Evolutionary conservation across 2,329 filamentous ascomycete species (phyloP), one percentile per base, ranked within the genome.

Genomic region (Paecilomyces formosus): DNA sequence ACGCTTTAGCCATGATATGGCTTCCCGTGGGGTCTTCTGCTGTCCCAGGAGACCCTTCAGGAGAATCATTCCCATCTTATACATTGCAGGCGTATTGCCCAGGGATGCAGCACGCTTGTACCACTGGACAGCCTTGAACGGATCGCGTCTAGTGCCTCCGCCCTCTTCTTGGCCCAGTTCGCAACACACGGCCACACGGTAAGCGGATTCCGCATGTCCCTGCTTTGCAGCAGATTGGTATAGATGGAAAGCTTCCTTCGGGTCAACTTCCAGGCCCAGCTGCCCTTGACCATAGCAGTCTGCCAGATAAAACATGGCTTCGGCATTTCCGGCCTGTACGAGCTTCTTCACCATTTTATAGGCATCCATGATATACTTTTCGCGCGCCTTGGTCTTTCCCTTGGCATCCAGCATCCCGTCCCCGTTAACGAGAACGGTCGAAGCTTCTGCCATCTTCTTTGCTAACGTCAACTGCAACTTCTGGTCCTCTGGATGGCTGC

Each of bases 41-140:
- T 97, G 92, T 3, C 92, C 92, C n/a, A 99, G 82, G 28, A 97
- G 81, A 11, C 93, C 94, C 74, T 97, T 97, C 57, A 97, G 83
- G 61, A 90, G 79, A 64, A 99, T 96, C 88, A 97, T 96, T 59
- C 94, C 94, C 75, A 97, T 86, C 76, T 99, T 99, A 79, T 97
- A 99, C 91, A 97, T 96, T 30, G 92, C 94, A 0, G 93, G 89
- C 1, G 89, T 88, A 69, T 99, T 93, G 2, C 94, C 93, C 2
- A 97, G 81, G 12, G 88, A 88, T 11, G 94, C 93, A 6, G 94
- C 92, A 51, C 92, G 89, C 72, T 93, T 92, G 75, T 99, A 99
- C 94, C 94, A 99, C 73, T 97, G 93, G 21, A 97, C 92, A 1
- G 94, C 93, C 76, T 97, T 97, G 64, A 93, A 76, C 0, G 91